Percentiles rank a stretch among this genome's conserved stretches.
phyloP scores from a whole-genome alignment of 331 rosid genomes.

The Erythrophleum ivorense region DNA sequence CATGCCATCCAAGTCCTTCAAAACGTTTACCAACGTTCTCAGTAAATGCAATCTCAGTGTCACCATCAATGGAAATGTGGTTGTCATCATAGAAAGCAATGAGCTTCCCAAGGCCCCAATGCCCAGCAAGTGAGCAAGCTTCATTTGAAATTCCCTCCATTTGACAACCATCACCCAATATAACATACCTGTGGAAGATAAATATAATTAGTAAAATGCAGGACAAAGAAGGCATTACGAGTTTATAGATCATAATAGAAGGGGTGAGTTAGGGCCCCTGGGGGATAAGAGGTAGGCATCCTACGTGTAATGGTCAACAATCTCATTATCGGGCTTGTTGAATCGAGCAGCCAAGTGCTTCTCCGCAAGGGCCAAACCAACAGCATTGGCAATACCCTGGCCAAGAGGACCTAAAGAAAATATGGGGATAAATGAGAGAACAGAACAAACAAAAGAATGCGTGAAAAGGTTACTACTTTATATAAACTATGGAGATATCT shows the following conservation, averaged over 20 bases:
- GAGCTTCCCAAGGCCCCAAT: conserved; percentile 93
- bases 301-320: conserved; percentile 96
- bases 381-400: conserved; percentile 94
- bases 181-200: conserved; percentile 56
- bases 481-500: conserved; percentile 4
- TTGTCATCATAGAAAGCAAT: conserved; percentile 93
- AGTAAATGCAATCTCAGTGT: conserved; percentile 87
- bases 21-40: conserved; percentile 81
- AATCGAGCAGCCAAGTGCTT: conserved; percentile 88
- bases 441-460: conserved; percentile 19
- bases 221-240: not conserved
- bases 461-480: not conserved
- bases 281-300: conserved; percentile 27
- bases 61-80: conserved; percentile 94
- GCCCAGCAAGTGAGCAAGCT: conserved; percentile 90
- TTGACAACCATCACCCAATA: conserved; percentile 91
- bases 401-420: conserved; percentile 82
- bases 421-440: conserved; percentile 15
- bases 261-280: not conserved
- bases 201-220: conserved; percentile 28
- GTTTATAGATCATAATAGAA: not conserved
- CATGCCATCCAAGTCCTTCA: conserved; percentile 93
- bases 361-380: conserved; percentile 95
- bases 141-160: conserved; percentile 97
- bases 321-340: conserved; percentile 84